Evolutionary conservation across 768 basidiomycete genomes (phyloP).

Genomic region (Lactarius deliciosus): DNA sequence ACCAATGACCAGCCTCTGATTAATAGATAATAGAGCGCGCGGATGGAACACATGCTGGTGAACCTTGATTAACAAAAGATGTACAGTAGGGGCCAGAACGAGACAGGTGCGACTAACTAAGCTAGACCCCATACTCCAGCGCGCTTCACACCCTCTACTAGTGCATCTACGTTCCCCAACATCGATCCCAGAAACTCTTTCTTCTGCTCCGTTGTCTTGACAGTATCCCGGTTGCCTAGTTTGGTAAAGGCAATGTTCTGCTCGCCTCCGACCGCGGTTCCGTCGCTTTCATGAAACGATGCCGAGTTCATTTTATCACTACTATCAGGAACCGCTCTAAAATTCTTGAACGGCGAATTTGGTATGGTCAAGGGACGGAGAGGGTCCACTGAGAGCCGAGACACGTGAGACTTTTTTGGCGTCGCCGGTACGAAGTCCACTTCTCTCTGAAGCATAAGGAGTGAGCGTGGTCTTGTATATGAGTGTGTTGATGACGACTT

Average conservation of each 20-base stretch:
- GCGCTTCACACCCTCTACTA: constrained; percentile 83
- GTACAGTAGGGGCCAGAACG: neutral
- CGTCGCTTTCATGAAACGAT: constrained; percentile 16
- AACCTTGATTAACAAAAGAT: neutral
- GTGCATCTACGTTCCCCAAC: constrained; percentile 88
- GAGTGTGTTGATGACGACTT: constrained; percentile 27
- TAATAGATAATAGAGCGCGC: too few species aligned
- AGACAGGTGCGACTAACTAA: constrained; percentile 34
- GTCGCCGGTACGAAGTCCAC: constrained; percentile 73
- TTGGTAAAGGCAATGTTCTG: constrained; percentile 27
- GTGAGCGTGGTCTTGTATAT: constrained; percentile 44
- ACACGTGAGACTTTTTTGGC: constrained; percentile 54
- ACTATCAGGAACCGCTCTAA: constrained; percentile 6
- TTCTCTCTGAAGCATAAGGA: constrained; percentile 68
- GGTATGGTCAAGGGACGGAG: constrained; percentile 25
- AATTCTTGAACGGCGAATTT: constrained; percentile 24
- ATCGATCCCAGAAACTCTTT: constrained; percentile 76
- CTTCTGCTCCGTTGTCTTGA: constrained; percentile 74
- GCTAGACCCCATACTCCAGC: constrained; percentile 85
- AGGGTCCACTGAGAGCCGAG: constrained; percentile 36
- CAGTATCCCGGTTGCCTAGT: constrained; percentile 29
- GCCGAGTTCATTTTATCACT: neutral
- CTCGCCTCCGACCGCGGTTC: constrained; percentile 23
- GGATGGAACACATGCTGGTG: neutral
- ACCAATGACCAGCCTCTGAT: neutral